Evolutionary conservation across 1,139 yeast genomes (phyloP).

Genomic region (Taphrina pruni): DNA sequence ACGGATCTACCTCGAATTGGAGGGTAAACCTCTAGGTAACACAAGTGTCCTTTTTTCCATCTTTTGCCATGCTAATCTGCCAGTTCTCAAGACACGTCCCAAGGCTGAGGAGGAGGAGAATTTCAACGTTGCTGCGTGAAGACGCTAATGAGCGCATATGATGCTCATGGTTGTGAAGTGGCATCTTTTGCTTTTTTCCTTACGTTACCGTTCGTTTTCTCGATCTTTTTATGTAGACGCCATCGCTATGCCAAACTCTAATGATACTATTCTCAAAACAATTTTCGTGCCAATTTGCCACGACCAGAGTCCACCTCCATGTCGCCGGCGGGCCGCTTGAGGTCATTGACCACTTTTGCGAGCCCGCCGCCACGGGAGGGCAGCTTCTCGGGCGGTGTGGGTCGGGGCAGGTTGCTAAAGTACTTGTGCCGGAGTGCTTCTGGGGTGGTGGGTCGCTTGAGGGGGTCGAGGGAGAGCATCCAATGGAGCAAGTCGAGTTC

Average conservation of each 20-base stretch:
- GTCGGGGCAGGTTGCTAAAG: conserved; percentile 40
- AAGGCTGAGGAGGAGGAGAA: conserved; percentile 39
- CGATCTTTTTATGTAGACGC: background rate
- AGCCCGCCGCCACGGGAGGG: conserved; percentile 39
- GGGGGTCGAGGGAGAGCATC: conserved; percentile 39
- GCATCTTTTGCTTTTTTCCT: background rate
- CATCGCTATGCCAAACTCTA: background rate
- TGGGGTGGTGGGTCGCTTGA: conserved; percentile 40
- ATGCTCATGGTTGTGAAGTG: conserved; percentile 4
- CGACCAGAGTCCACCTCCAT: conserved; percentile 18
- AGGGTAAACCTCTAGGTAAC: conserved; percentile 57
- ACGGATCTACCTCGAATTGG: conserved; percentile 87
- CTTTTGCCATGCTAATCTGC: background rate
- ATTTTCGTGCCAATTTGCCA: conserved; percentile 31
- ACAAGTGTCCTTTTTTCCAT: background rate
- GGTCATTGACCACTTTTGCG: conserved; percentile 32
- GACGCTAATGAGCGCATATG: background rate
- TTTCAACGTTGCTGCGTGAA: conserved; percentile 26
- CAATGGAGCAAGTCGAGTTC: conserved; percentile 34
- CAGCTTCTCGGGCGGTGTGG: conserved; percentile 33
- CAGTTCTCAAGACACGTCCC: conserved; percentile 41
- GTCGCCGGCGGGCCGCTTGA: conserved; percentile 38
- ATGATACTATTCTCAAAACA: conserved; percentile 12
- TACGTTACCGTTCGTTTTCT: background rate
- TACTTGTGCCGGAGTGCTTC: conserved; percentile 40